These are phyloP conservation scores for Talaromyces ruber DNA, from an alignment of 495 filamentous ascomycete genomes.

Conservation along the genomic window DNA sequence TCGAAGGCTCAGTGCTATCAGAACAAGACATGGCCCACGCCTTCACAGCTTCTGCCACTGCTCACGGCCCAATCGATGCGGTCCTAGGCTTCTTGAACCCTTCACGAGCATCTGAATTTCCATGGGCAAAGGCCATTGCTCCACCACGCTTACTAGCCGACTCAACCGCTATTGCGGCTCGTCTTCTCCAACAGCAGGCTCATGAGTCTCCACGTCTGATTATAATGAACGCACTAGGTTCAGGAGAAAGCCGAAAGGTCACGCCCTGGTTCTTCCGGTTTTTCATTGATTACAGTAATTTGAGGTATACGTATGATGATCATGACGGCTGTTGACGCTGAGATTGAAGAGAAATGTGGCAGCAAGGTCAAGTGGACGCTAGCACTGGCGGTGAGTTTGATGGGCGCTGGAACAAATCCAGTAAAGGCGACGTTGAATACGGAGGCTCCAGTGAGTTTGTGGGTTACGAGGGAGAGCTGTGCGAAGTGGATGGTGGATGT, in stretches of 20 bases:
- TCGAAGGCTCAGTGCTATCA: slow-evolving; percentile 6
- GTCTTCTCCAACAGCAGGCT: slow-evolving; percentile 1
- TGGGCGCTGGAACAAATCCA: not conserved
- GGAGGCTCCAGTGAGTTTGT: slow-evolving; percentile 9
- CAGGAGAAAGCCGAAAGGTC: slow-evolving; percentile 3
- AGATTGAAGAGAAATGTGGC: slow-evolving; percentile 8
- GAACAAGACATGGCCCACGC: slow-evolving; percentile 6
- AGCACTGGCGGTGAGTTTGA: slow-evolving; percentile 1
- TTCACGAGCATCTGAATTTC: slow-evolving; percentile 1
- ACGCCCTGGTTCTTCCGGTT: slow-evolving; percentile 4
- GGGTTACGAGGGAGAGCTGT: slow-evolving; percentile 9
- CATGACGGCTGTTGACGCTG: slow-evolving; percentile 8
- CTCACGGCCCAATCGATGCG: slow-evolving; percentile 1
- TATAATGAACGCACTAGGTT: slow-evolving; percentile 9
- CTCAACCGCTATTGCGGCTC: not conserved
- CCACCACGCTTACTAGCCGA: slow-evolving; percentile 7
- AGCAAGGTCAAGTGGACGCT: slow-evolving; percentile 6
- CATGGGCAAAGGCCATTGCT: slow-evolving; percentile 9
- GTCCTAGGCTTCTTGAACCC: slow-evolving; percentile 5
- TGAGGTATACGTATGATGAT: slow-evolving; percentile 6
- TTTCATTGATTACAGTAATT: slow-evolving; percentile 6
- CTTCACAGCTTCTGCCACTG: slow-evolving; percentile 4
- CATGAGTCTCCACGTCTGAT: not conserved
- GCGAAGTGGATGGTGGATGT: slow-evolving; percentile 10
- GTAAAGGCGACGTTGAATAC: no score